Conservation (phyloP, 2,329 filamentous ascomycete genomes). For the Xylaria sp. region DNA sequence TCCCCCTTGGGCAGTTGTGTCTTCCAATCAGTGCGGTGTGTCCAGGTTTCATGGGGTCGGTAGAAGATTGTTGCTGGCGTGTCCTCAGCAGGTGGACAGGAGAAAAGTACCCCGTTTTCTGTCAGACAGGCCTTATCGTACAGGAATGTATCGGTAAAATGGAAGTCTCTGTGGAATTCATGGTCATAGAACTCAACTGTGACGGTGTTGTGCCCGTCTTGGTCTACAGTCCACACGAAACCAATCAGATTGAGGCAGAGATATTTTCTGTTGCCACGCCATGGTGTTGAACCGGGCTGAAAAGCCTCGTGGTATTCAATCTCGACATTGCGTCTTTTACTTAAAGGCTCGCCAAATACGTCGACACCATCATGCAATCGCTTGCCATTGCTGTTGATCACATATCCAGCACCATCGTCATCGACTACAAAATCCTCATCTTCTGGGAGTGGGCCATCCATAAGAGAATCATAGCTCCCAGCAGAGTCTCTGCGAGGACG, state of each 20-base stretch:
- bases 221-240: conserved; percentile 96
- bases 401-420: conserved; percentile 93
- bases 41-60: conserved; percentile 97
- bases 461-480: conserved; percentile 85
- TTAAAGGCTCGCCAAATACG: conserved; percentile 54
- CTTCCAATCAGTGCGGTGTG: conserved; percentile 87
- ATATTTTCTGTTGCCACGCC: conserved; percentile 93
- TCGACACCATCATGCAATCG: conserved; percentile 65
- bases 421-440: conserved; percentile 89
- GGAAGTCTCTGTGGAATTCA: conserved; percentile 90
- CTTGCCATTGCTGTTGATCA: conserved; percentile 64
- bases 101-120: conserved; percentile 85
- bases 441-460: conserved; percentile 68
- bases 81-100: conserved; percentile 76
- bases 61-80: conserved; percentile 88
- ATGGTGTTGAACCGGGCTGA: conserved; percentile 94
- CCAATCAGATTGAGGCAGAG: conserved; percentile 93
- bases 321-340: conserved; percentile 63
- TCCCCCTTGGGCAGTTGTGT: conserved; percentile 90
- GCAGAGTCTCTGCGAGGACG: conserved; percentile 70
- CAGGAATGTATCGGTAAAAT: conserved; percentile 94
- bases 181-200: conserved; percentile 98
- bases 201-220: conserved; percentile 91
- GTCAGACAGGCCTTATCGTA: conserved; percentile 97
- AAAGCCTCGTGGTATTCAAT: conserved; percentile 84